Base-by-base conservation (phyloP, 768 basidiomycete species). In the Mycena chlorophos region DNA sequence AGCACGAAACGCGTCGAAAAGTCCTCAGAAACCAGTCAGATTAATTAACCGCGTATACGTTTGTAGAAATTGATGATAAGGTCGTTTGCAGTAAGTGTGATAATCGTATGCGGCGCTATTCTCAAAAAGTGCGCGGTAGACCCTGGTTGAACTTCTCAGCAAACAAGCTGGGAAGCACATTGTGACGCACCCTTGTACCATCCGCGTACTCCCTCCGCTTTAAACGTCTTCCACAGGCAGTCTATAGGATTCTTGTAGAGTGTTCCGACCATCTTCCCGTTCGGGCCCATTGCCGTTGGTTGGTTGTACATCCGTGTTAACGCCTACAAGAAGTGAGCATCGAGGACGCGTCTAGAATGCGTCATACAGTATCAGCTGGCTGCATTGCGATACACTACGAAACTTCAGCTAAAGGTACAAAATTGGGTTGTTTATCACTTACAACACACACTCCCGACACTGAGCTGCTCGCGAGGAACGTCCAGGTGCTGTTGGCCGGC, bases 171-270 rank as follows among this genome's bases (percentile, higher is more conserved):
- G n/a, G n/a, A n/a, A n/a, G n/a, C n/a, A n/a, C n/a, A n/a, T n/a
- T n/a, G n/a, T n/a, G n/a, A n/a, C n/a, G n/a, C n/a, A n/a, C 93
- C 95, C 77, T 98, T 98, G 76, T 99, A 99, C 89, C 89, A 91
- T n/a, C 93, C 97, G 22, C 83, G 76, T 10, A 94, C 72, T 28
- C 97, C 97, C 73, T 99, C 97, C 0, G 87, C 76, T 68, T 86
- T 86, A 61, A 91, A 81, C 0, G 97, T 99, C 78, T 97, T 98
- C 91, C 90, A 96, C 48, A 99, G 75, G 73, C 96, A 98, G 64
- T 98, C 94, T 64, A 98, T 86, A 3, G 95, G 95, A 66, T 89
- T 94, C 69, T 81, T 89, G 73, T 98, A 97, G 19, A 95, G 73
- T 1, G 84, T 75, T 13, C 94, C 95, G 58, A 84, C 81, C 26